phyloP scores from a whole-genome alignment of 768 basidiomycete species.

The Postia placenta region DNA sequence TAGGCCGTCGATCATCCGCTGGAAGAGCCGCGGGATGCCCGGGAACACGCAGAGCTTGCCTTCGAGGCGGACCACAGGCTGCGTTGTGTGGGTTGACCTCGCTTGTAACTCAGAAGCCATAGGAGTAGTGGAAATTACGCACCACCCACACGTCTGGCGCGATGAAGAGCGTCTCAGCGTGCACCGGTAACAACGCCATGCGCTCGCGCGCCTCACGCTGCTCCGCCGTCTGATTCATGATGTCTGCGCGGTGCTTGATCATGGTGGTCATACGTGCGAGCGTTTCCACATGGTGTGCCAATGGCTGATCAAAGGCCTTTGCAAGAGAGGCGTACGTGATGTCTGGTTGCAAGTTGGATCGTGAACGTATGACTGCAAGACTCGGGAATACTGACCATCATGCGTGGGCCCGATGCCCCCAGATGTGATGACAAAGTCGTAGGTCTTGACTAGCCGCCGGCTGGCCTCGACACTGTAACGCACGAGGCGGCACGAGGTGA shows the following conservation, averaged over 20 bases:
- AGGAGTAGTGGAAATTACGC: constrained; percentile 22
- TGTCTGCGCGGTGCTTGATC: constrained; percentile 47
- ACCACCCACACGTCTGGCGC: constrained; percentile 83
- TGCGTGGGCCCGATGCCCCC: constrained; percentile 93
- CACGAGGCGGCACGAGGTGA: not conserved
- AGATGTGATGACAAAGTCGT: constrained; percentile 87
- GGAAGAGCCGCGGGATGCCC: constrained; percentile 82
- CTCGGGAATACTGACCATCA: constrained; percentile 49
- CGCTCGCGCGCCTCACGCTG: constrained; percentile 72
- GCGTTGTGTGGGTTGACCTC: not conserved
- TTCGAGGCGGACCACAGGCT: constrained; percentile 83
- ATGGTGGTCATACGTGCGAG: constrained; percentile 64
- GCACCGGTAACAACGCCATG: constrained; percentile 87
- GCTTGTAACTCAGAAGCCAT: not conserved
- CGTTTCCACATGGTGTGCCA: constrained; percentile 74
- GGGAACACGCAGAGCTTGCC: constrained; percentile 90
- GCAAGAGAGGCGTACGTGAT: constrained; percentile 89
- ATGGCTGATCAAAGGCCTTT: constrained; percentile 69
- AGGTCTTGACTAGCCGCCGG: constrained; percentile 67
- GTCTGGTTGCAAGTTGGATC: constrained; percentile 35
- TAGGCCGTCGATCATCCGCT: constrained; percentile 70
- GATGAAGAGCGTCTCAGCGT: constrained; percentile 76
- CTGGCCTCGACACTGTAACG: constrained; percentile 72
- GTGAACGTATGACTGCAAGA: not conserved
- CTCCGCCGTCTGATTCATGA: constrained; percentile 60